phyloP scores from a whole-genome alignment of 2,329 filamentous ascomycete species.

The Colletotrichum lentis region DNA sequence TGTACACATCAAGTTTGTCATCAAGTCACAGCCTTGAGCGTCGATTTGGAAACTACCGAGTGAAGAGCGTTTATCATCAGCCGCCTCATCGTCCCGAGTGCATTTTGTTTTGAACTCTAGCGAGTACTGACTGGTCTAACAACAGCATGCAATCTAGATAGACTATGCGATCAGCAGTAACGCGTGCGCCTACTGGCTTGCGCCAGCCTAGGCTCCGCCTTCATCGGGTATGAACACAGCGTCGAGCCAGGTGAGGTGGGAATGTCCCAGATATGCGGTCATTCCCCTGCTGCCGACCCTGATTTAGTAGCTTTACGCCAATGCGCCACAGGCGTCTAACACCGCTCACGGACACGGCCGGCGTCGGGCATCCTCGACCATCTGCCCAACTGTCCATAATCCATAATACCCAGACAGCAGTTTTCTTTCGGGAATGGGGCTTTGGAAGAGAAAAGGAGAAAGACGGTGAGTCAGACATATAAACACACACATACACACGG shows the following conservation, averaged over 20 bases:
- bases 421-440: too few relatives aligned
- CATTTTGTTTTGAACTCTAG: too few relatives aligned
- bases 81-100: not conserved
- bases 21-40: too few relatives aligned
- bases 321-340: constrained; percentile 14
- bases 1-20: too few relatives aligned
- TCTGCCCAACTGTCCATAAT: not conserved
- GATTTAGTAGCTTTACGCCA: constrained; percentile 7
- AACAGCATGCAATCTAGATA: too few relatives aligned
- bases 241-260: not conserved
- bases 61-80: not conserved
- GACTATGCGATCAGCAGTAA: too few relatives aligned
- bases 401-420: too few relatives aligned
- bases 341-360: constrained; percentile 1
- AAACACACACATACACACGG: too few relatives aligned
- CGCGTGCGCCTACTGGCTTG: not conserved
- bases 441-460: not conserved
- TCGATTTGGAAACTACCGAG: too few relatives aligned
- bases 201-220: not conserved
- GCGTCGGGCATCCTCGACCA: not conserved
- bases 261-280: constrained; percentile 9
- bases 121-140: too few relatives aligned
- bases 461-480: too few relatives aligned
- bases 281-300: constrained; percentile 7
- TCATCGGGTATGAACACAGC: not conserved